Percentiles rank a stretch among this genome's conserved stretches.
Evolutionary conservation across 352 stramenopile genomes (phyloP).

Genomic region (Phytophthora nicotianae): DNA sequence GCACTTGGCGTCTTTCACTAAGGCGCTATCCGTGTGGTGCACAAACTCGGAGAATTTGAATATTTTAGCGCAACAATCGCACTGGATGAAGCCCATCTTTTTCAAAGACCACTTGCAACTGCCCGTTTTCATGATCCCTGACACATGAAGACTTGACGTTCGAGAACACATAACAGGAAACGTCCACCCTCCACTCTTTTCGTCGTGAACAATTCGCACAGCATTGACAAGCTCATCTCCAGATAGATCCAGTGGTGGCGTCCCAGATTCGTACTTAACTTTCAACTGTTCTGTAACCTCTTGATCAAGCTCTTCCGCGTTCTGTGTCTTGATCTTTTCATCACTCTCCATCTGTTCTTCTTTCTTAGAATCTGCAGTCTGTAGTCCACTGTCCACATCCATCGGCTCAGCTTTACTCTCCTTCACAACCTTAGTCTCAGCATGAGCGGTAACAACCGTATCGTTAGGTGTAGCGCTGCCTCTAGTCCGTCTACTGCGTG

Average conservation of each 20-base stretch:
- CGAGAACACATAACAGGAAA: slow-evolving; percentile 34
- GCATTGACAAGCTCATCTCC: slow-evolving; percentile 29
- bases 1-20: slow-evolving; percentile 28
- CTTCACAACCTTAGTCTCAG: neutral
- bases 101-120: slow-evolving; percentile 27
- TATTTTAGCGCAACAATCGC: slow-evolving; percentile 26
- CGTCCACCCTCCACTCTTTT: slow-evolving; percentile 15
- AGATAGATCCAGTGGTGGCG: slow-evolving; percentile 14
- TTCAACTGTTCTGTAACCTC: neutral
- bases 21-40: slow-evolving; percentile 28
- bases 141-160: slow-evolving; percentile 20
- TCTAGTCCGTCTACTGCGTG: slow-evolving; percentile 19
- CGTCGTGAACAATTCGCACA: slow-evolving; percentile 21
- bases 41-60: slow-evolving; percentile 21
- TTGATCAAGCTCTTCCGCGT: neutral
- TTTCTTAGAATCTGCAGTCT: too few species aligned
- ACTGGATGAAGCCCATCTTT: slow-evolving; percentile 15
- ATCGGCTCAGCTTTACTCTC: too few species aligned
- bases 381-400: neutral
- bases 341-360: neutral
- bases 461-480: slow-evolving; percentile 13
- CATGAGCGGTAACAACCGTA: neutral
- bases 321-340: neutral
- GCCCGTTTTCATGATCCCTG: slow-evolving; percentile 28
- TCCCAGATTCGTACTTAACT: slow-evolving; percentile 8